A percentile compares a stretch with the other conserved stretches of the same genome.
phyloP scores from a whole-genome alignment of 1,139 yeast genomes.

The Debaryomycetaceae sp. region DNA sequence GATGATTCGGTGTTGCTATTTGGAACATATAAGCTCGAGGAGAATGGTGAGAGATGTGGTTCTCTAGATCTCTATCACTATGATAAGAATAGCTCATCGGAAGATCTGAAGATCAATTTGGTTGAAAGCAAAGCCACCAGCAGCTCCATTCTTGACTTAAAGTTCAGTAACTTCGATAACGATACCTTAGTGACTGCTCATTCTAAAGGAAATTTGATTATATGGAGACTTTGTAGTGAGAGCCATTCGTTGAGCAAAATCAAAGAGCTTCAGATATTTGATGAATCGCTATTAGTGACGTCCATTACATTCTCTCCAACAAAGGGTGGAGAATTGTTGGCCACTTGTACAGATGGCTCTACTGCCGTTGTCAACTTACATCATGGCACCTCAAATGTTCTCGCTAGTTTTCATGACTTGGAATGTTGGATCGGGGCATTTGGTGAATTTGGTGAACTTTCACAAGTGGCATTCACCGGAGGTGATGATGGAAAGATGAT shows the following conservation, averaged over 20 bases:
- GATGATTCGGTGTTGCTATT: slow-evolving; percentile 49
- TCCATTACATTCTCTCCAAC: slow-evolving; percentile 61
- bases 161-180: slow-evolving; percentile 54
- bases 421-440: slow-evolving; percentile 92
- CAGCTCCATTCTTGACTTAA: slow-evolving; percentile 76
- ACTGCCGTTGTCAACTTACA: slow-evolving; percentile 31
- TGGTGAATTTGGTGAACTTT: slow-evolving; percentile 53
- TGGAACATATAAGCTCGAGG: slow-evolving; percentile 78
- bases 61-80: slow-evolving; percentile 60
- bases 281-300: slow-evolving; percentile 52
- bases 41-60: slow-evolving; percentile 62
- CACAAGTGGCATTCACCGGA: slow-evolving; percentile 72
- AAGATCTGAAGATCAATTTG: slow-evolving; percentile 14
- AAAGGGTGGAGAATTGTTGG: slow-evolving; percentile 28
- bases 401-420: slow-evolving; percentile 48
- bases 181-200: slow-evolving; percentile 60
- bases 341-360: slow-evolving; percentile 62
- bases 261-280: slow-evolving; percentile 39
- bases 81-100: slow-evolving; percentile 7
- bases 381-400: slow-evolving; percentile 9
- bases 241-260: slow-evolving; percentile 9
- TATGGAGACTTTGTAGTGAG: slow-evolving; percentile 50
- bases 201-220: slow-evolving; percentile 67
- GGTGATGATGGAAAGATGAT: slow-evolving; percentile 82
- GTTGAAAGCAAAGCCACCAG: slow-evolving; percentile 27